Evolutionary conservation across 345 rosid species (phyloP).

Genomic region (Cardamine chenopodiifolia): DNA sequence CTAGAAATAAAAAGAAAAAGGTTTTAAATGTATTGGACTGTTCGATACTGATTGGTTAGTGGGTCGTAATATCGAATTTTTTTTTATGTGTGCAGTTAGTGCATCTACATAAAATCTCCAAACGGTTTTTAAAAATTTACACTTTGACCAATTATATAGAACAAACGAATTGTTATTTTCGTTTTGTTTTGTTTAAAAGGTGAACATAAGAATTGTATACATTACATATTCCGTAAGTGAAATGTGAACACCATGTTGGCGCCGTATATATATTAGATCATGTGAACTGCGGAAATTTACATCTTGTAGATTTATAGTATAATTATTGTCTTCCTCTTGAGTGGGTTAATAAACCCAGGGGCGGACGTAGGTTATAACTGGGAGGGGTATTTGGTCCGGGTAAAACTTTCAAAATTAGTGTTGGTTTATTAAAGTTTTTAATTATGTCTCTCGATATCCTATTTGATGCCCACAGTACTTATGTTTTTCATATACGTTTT

Average conservation of each 20-base stretch:
- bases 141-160: neutral
- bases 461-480: no score
- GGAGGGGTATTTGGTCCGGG: no score
- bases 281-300: slow-evolving; percentile 34
- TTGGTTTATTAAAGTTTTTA: no score
- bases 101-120: slow-evolving; percentile 1
- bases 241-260: slow-evolving; percentile 26
- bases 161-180: no score
- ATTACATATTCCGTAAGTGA: neutral
- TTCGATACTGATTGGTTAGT: slow-evolving; percentile 19
- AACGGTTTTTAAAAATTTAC: neutral
- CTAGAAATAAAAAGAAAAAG: neutral
- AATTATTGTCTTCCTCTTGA: slow-evolving; percentile 12
- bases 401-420: no score
- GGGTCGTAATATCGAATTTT: slow-evolving; percentile 1
- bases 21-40: slow-evolving; percentile 15
- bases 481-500: no score
- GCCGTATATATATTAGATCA: neutral
- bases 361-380: no score
- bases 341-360: slow-evolving; percentile 29
- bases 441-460: no score
- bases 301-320: neutral
- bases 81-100: neutral
- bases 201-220: no score
- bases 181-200: no score